phyloP scores from a whole-genome alignment of 192 early-diverging fungal genomes.

The Gaertneriomyces sp. region DNA sequence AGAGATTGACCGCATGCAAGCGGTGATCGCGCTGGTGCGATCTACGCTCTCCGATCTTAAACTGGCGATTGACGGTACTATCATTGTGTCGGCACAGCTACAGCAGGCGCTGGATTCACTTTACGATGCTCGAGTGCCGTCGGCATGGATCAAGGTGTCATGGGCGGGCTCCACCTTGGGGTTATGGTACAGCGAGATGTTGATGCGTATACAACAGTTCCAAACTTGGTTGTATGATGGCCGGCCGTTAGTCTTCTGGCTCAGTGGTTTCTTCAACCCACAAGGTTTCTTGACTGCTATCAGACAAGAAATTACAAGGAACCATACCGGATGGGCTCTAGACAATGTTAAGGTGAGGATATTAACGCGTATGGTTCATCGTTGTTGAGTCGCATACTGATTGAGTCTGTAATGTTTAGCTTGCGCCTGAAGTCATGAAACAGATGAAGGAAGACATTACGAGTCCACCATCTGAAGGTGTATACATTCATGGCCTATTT shows the following conservation, averaged over 20 bases:
- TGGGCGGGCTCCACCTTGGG: slow-evolving; percentile 58
- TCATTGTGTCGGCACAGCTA: slow-evolving; percentile 53
- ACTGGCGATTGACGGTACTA: slow-evolving; percentile 64
- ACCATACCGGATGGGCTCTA: slow-evolving; percentile 59
- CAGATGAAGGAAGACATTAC: slow-evolving; percentile 72
- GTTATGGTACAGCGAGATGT: slow-evolving; percentile 58
- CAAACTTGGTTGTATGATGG: slow-evolving; percentile 62
- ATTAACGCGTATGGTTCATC: not conserved
- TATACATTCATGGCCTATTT: slow-evolving; percentile 65
- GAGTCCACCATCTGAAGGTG: slow-evolving; percentile 53
- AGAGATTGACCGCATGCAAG: slow-evolving; percentile 65
- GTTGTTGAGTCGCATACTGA: not conserved
- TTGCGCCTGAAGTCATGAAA: slow-evolving; percentile 65
- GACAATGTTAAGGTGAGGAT: slow-evolving; percentile 54
- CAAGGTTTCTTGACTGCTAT: slow-evolving; percentile 69
- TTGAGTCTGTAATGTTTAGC: slow-evolving; percentile 29
- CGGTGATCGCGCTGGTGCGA: slow-evolving; percentile 50
- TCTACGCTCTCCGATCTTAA: slow-evolving; percentile 56
- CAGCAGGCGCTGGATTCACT: slow-evolving; percentile 63
- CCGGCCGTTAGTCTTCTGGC: slow-evolving; percentile 62
- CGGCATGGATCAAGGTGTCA: slow-evolving; percentile 55
- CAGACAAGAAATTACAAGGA: slow-evolving; percentile 60
- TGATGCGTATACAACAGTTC: slow-evolving; percentile 52
- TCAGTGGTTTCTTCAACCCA: slow-evolving; percentile 64
- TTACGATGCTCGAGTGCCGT: slow-evolving; percentile 60